These are phyloP conservation scores for Monosporozyma servazzii DNA, from an alignment of 805 yeast genomes.

Conservation along the genomic window DNA sequence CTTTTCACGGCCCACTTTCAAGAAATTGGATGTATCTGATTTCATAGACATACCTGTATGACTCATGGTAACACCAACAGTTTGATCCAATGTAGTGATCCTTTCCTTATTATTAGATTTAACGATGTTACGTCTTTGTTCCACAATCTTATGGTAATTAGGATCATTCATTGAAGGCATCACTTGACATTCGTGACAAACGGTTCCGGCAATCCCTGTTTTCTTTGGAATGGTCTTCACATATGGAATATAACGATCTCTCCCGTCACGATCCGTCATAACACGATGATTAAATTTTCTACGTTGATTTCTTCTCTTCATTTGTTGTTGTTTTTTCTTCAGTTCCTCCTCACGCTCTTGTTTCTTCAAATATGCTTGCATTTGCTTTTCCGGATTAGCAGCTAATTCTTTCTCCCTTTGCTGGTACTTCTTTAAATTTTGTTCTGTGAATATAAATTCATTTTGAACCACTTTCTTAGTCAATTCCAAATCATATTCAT, in stretches of 20 bases:
- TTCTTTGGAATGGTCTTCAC: conserved; percentile 83
- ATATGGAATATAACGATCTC: conserved; percentile 57
- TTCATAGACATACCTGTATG: conserved; percentile 78
- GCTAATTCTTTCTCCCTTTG: conserved; percentile 30
- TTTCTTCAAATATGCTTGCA: conserved; percentile 27
- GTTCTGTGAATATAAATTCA: conserved; percentile 81
- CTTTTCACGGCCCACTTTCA: conserved; percentile 43
- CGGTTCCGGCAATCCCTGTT: conserved; percentile 77
- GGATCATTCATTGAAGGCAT: conserved; percentile 69
- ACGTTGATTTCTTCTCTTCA: conserved; percentile 31
- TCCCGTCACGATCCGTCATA: conserved; percentile 33
- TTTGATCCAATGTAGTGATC: conserved; percentile 61
- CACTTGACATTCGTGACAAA: conserved; percentile 86
- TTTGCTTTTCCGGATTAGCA: conserved; percentile 32
- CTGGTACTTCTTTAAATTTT: conserved; percentile 55
- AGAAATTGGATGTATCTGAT: conserved; percentile 62
- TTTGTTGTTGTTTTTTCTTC: conserved; percentile 32
- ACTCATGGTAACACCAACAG: conserved; percentile 82
- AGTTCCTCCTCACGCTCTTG: conserved; percentile 30
- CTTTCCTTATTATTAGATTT: conserved; percentile 47
- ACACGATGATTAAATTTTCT: conserved; percentile 29
- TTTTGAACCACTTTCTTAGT: conserved; percentile 75
- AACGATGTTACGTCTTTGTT: conserved; percentile 42
- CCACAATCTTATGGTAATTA: conserved; percentile 56
- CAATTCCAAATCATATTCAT: conserved; percentile 71